phyloP scores from a whole-genome alignment of 139 green algal genomes.

The Desmodesmus armatus region DNA sequence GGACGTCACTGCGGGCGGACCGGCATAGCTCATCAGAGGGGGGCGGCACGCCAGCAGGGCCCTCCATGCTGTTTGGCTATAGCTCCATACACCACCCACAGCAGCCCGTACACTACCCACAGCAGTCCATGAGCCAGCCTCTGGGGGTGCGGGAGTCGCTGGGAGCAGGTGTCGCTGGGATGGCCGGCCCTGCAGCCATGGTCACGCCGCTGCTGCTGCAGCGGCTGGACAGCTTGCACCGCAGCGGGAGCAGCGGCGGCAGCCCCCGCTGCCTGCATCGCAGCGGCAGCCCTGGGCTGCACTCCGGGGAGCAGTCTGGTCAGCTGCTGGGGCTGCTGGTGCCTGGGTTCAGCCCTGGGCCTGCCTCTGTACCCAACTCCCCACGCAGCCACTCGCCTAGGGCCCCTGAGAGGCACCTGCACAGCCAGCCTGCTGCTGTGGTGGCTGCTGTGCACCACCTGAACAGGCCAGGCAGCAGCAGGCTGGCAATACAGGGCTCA shows the following conservation, averaged over 20 bases:
- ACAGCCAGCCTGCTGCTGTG: not conserved
- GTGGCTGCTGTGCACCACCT: not conserved
- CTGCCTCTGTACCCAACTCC: too few relatives aligned
- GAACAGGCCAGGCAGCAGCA: constrained; percentile 26
- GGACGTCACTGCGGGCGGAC: too few relatives aligned
- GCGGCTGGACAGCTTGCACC: constrained; percentile 27
- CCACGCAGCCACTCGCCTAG: too few relatives aligned
- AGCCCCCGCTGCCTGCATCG: constrained; percentile 3
- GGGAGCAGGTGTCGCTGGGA: not conserved
- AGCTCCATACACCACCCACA: too few relatives aligned
- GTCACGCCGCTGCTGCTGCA: constrained; percentile 21
- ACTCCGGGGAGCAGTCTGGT: constrained; percentile 19
- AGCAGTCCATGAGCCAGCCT: too few relatives aligned
- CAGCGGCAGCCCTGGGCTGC: not conserved
- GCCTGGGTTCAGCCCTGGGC: not conserved
- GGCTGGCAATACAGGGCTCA: constrained; percentile 27
- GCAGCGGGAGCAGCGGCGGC: constrained; percentile 23
- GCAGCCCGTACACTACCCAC: too few relatives aligned
- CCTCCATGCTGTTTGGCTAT: too few relatives aligned
- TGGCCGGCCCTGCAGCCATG: not conserved
- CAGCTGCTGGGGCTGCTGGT: constrained; percentile 25
- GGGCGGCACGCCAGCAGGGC: too few relatives aligned
- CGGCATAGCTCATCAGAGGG: too few relatives aligned
- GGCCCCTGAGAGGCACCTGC: too few relatives aligned
- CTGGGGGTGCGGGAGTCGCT: too few relatives aligned